phyloP scores from a whole-genome alignment of 495 filamentous ascomycete species.

The Margaritispora aquatica region DNA sequence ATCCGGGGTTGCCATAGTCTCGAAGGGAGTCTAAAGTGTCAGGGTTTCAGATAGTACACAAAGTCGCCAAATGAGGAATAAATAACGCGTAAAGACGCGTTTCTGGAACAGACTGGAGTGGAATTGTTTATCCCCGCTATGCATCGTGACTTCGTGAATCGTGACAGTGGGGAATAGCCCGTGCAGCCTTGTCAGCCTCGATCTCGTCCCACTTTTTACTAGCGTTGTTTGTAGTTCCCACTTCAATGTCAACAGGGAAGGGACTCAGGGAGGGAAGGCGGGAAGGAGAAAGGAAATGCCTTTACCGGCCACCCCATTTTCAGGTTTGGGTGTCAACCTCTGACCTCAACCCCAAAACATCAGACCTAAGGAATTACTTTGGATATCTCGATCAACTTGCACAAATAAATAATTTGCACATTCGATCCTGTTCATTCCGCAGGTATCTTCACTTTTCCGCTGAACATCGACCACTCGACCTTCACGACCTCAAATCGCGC shows the following conservation, averaged over 20 bases:
- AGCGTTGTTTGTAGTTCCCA: no score
- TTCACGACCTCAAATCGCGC: not conserved
- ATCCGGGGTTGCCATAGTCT: slow-evolving; percentile 22
- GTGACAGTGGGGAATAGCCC: no score
- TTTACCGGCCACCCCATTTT: not conserved
- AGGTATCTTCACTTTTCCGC: no score
- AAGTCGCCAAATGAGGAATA: slow-evolving; percentile 8
- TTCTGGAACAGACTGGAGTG: not conserved
- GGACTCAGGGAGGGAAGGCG: no score
- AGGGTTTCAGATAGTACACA: not conserved
- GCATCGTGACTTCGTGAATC: not conserved
- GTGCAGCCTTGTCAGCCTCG: not conserved
- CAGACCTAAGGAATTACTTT: no score
- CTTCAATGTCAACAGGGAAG: not conserved
- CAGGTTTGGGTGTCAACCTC: not conserved
- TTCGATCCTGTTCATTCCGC: not conserved
- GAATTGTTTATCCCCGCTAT: not conserved
- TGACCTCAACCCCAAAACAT: not conserved
- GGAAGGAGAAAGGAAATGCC: no score
- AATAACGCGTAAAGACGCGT: slow-evolving; percentile 15
- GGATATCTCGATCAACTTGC: not conserved
- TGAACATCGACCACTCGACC: no score
- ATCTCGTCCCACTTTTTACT: not conserved
- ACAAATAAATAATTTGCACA: not conserved
- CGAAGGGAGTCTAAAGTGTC: not conserved